Evolutionary conservation across 176 grass and related monocot genomes (phyloP).

Genomic region (Otatea glauca): DNA sequence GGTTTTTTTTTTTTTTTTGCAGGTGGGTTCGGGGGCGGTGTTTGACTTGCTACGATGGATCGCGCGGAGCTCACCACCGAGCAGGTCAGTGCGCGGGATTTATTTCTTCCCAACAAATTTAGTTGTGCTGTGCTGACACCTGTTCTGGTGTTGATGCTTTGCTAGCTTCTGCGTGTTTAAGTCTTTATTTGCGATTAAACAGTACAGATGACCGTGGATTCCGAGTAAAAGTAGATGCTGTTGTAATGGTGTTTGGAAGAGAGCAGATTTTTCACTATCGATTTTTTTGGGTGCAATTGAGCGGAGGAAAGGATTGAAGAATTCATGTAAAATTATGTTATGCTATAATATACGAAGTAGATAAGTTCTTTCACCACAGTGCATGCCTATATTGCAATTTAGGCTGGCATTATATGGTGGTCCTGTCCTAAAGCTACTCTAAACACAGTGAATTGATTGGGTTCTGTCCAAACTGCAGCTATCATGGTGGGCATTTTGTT

Average conservation of each 20-base stretch:
- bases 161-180: background rate
- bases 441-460: background rate
- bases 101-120: background rate
- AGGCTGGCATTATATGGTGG: background rate
- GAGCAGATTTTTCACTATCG: background rate
- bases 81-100: slow-evolving; percentile 65
- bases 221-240: background rate
- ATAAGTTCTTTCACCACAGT: background rate
- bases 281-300: background rate
- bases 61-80: slow-evolving; percentile 85
- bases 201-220: background rate
- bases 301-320: background rate
- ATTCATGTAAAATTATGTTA: background rate
- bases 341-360: background rate
- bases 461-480: background rate
- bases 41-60: slow-evolving; percentile 60
- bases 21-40: slow-evolving; percentile 35
- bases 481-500: background rate
- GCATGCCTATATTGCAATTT: background rate
- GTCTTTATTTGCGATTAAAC: background rate
- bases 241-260: background rate
- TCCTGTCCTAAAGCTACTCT: background rate
- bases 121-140: background rate
- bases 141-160: slow-evolving; percentile 9
- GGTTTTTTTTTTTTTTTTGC: slow-evolving; percentile 7